Evolutionary conservation across 1,284 basidiomycete genomes (phyloP), one percentile per base, ranked within the genome.

Genomic region (Leccinum angustisporum): DNA sequence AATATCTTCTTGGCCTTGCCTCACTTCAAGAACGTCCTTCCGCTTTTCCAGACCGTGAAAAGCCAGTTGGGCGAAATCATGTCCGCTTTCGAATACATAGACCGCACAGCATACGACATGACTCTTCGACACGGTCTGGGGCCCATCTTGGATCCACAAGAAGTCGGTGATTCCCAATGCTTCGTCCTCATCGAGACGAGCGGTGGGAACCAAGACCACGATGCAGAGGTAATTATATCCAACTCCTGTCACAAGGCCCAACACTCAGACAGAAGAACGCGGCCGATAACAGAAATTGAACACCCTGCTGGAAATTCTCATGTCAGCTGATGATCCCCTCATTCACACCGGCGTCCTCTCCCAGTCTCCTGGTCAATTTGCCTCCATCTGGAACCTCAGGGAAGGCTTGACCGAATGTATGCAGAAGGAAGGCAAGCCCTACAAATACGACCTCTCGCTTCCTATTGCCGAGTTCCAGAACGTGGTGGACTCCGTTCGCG

Each of bases 361-460:
- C 0, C 95, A 98, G 72, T 93, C 92, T 55, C 90, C 94, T 21
- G 87, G 90, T 0, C 97, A 99, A 73, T 92, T 98, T 68, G 84
- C 89, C 1, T 90, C 90, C 0, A 78, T 99, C 2, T 99, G 97
- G 97, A 87, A 90, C 1, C 81, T 99, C 16, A 90, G 97, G n/a
- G 97, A 99, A 78, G 88, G 91, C 46, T 85, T 99, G 25, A 90
- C 97, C 2, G 97, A 99, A 76, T 92, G 96, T 1, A 86, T 94
- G 2, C 93, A 92, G 30, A 98, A 98, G 76, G 90, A 94, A 73
- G 97, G 97, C 53, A 94, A 94, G 68, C 90, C 92, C 5, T 99
- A 97, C 83, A 99, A 99, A 80, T 99, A 99, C 76, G 97, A 99
- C 72, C 85, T 99, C 48, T 96, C 94, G 18, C 87, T 99, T 36